Evolutionary conservation across 78 protist genomes (phyloP).

Genomic region (Pigoraptor vietnamica): DNA sequence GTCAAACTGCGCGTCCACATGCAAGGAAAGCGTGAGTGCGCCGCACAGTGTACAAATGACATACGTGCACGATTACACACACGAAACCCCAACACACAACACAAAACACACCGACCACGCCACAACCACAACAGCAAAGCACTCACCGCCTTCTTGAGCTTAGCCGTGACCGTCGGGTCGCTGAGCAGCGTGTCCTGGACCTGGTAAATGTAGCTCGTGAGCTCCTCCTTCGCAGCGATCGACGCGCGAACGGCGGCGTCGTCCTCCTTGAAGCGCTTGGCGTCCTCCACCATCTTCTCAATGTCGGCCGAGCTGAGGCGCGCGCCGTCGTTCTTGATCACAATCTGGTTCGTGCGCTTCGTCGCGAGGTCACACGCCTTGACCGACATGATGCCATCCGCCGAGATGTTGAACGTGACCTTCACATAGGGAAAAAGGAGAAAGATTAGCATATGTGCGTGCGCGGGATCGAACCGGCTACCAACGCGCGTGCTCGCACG

Average conservation of each 20-base stretch:
- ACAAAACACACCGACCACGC: background rate
- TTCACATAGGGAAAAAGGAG: too few relatives aligned
- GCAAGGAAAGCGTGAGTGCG: background rate
- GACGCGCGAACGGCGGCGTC: conserved; percentile 67
- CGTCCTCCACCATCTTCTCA: conserved; percentile 93
- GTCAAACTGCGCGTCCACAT: background rate
- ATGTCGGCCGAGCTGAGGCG: conserved; percentile 89
- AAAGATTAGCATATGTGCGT: too few relatives aligned
- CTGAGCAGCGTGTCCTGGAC: conserved; percentile 5
- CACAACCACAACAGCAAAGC: background rate
- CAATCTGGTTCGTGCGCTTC: conserved; percentile 46
- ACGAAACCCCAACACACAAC: background rate
- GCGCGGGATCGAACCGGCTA: too few relatives aligned
- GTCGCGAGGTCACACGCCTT: conserved; percentile 89
- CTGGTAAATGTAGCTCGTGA: conserved; percentile 80
- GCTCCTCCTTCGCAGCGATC: conserved; percentile 76
- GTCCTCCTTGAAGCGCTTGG: conserved; percentile 77
- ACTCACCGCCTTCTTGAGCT: background rate
- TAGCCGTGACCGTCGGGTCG: background rate
- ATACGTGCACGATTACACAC: background rate
- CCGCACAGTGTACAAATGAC: background rate
- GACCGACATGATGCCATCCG: conserved; percentile 93
- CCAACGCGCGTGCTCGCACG: too few relatives aligned
- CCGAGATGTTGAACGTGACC: conserved; percentile 93
- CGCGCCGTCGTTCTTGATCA: conserved; percentile 95